Evolutionary conservation across 2,329 filamentous ascomycete genomes (phyloP), one percentile per base, ranked within the genome.

Genomic region (Remersonia thermophila): DNA sequence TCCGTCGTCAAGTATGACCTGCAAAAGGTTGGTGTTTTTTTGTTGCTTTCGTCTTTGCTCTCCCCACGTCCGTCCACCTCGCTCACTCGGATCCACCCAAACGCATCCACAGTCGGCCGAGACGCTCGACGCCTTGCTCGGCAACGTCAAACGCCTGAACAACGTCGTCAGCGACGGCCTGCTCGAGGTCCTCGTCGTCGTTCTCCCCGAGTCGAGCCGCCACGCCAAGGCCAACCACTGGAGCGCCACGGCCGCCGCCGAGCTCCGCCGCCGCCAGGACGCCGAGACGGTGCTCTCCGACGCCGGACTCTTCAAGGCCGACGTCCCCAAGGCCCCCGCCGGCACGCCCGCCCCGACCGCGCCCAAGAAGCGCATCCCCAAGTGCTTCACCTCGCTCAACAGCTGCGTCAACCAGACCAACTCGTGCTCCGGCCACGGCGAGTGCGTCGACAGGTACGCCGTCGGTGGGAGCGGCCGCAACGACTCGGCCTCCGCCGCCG

Each of bases 401-500:
- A 65, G 70, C 39, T 96, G 89, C 61, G 61, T 70, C 33, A 67
- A 68, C 39, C 65, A 63, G 28, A 98, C 91, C 2, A 71, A 75
- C 49, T 76, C 75, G 54, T 98, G 91, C 69, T 84, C 81, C 11
- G 77, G 80, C 37, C 86, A 91, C 58, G 91, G 91, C 32, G 53
- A 59, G 18, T 96, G 91, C 65, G 63, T 69, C 46, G 67, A 80
- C 55, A 80, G 79, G 52, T 86, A 73, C 13, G 20, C 20, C 45
- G 61, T 60, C 29, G 55, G 54, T 11, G 53, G 55, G 36, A 52
- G 51, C 50, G 59, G 61, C 35, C 65, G 66, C 39, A 46, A 32
- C n/a, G 15, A 44, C 7, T 57, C 58, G 9, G 56, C 48, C 57
- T 9, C 60, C 15, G 27, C 28, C 17, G 16, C 26, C 12, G 27